These are phyloP conservation scores for Cryptosporidium tyzzeri DNA, from an alignment of 169 alveolate genomes.

Conservation along the genomic window DNA sequence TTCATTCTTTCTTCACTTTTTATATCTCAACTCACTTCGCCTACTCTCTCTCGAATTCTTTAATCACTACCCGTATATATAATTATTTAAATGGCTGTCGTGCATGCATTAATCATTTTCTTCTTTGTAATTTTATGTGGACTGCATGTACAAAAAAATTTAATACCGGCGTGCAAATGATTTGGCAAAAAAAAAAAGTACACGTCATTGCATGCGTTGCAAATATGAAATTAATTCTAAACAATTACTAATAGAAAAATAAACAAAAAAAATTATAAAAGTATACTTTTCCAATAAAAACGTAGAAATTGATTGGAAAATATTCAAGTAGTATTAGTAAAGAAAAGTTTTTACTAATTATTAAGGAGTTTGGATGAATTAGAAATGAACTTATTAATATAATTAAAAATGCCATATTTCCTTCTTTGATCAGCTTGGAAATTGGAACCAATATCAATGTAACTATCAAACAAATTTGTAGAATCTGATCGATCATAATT, in stretches of 20 bases:
- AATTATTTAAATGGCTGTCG: background rate
- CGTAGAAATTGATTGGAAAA: too few relatives aligned
- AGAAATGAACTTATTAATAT: conserved; percentile 16
- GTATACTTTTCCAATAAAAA: too few relatives aligned
- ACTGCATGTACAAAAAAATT: background rate
- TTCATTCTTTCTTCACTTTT: too few relatives aligned
- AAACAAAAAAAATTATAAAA: background rate
- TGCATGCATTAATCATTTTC: background rate
- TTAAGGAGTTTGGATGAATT: conserved; percentile 35
- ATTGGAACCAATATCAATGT: conserved; percentile 9
- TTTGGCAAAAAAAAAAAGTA: background rate
- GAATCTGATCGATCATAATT: conserved; percentile 52
- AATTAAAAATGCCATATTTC: conserved; percentile 28
- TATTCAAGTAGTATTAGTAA: too few relatives aligned
- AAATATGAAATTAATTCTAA: background rate
- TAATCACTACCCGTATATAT: background rate
- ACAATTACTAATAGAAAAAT: background rate
- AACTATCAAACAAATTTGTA: conserved; percentile 32
- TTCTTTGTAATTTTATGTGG: background rate
- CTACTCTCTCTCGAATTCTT: background rate
- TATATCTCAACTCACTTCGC: background rate
- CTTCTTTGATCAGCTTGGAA: background rate
- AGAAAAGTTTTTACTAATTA: background rate
- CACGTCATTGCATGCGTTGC: conserved; percentile 1
- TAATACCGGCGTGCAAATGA: background rate